Evolutionary conservation across 2,329 filamentous ascomycete genomes (phyloP).

Genomic region (Tolypocladium album): DNA sequence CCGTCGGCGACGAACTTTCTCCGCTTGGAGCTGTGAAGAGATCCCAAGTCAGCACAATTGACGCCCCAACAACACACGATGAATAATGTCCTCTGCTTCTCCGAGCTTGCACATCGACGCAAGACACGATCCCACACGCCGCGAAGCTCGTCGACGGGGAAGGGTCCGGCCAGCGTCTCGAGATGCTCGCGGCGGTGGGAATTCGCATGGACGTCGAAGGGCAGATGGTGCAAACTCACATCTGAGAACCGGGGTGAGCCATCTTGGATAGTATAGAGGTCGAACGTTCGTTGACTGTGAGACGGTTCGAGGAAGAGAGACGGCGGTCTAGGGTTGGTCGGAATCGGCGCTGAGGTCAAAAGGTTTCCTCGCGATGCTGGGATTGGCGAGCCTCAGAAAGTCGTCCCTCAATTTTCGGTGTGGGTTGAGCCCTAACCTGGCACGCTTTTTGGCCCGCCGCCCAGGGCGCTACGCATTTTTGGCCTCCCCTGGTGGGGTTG

Average conservation of each 20-base stretch:
- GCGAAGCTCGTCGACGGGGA: not conserved
- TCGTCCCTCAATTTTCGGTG: slow-evolving; percentile 11
- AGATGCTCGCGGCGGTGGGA: not conserved
- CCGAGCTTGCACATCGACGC: not conserved
- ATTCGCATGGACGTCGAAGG: not conserved
- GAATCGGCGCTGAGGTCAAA: slow-evolving; percentile 3
- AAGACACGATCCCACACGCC: not conserved
- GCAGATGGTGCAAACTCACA: slow-evolving; percentile 35
- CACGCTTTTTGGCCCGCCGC: not conserved
- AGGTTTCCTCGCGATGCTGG: slow-evolving; percentile 4
- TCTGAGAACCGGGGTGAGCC: slow-evolving; percentile 51
- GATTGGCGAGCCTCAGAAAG: slow-evolving; percentile 2
- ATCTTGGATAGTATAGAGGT: slow-evolving; percentile 33
- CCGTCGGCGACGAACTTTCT: slow-evolving; percentile 95
- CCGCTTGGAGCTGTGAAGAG: slow-evolving; percentile 62
- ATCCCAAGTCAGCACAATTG: slow-evolving; percentile 1
- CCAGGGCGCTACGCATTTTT: not conserved
- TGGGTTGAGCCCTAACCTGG: slow-evolving; percentile 19
- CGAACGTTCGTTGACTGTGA: slow-evolving; percentile 14
- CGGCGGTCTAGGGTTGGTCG: not conserved
- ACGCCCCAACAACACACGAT: not conserved
- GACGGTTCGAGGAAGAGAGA: slow-evolving; percentile 10
- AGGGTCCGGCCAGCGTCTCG: not conserved
- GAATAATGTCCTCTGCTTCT: too few species aligned
- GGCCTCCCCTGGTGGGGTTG: not conserved